Evolutionary conservation across 768 basidiomycete genomes (phyloP).

Genomic region (Amanita brunnescens): DNA sequence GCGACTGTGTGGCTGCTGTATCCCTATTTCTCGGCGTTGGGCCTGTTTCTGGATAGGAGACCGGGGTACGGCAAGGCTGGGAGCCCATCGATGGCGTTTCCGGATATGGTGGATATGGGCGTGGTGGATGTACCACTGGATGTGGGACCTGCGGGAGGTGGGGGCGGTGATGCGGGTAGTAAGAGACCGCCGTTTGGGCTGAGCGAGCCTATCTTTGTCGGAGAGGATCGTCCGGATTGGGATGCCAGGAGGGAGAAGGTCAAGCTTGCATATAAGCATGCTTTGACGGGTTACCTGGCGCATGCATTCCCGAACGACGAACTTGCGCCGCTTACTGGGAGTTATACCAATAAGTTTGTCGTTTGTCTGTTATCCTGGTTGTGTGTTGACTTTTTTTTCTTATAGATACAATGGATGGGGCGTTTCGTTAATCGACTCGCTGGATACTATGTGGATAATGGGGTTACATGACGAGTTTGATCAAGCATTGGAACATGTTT

Average conservation of each 20-base stretch:
- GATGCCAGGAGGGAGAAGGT: slow-evolving; percentile 36
- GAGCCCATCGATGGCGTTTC: no score
- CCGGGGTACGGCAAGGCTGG: background rate
- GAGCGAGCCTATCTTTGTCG: background rate
- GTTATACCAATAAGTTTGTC: slow-evolving; percentile 38
- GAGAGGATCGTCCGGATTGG: slow-evolving; percentile 20
- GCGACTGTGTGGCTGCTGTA: background rate
- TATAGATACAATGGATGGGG: slow-evolving; percentile 38
- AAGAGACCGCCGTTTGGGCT: background rate
- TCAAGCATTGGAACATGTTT: slow-evolving; percentile 42
- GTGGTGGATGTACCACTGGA: background rate
- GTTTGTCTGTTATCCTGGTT: slow-evolving; percentile 11
- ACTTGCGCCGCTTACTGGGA: slow-evolving; percentile 35
- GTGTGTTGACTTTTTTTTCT: background rate
- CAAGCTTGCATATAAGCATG: slow-evolving; percentile 44
- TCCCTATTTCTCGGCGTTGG: background rate
- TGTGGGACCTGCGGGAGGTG: background rate
- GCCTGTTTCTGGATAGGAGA: background rate
- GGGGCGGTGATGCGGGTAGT: background rate
- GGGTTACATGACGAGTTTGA: slow-evolving; percentile 63
- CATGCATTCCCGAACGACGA: slow-evolving; percentile 49
- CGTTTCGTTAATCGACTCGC: slow-evolving; percentile 63
- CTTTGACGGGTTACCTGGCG: slow-evolving; percentile 42
- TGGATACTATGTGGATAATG: slow-evolving; percentile 80
- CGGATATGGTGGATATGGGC: no score